Evolutionary conservation across 2,329 filamentous ascomycete genomes (phyloP).

Genomic region (Lachnellula cervina): DNA sequence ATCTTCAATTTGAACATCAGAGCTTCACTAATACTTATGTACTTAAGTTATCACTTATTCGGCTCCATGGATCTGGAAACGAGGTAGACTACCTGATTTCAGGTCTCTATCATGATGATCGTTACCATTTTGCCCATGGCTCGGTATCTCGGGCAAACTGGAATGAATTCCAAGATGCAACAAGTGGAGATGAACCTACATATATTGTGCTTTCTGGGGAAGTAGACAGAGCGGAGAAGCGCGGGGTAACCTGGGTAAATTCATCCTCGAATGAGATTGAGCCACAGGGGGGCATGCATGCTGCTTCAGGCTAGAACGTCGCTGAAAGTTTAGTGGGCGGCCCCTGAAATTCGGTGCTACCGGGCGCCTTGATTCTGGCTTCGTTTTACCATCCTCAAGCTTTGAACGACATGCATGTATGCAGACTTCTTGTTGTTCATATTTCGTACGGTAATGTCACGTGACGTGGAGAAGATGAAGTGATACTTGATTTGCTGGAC

Average conservation of each 20-base stretch:
- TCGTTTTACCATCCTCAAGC: background rate
- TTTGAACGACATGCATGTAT: background rate
- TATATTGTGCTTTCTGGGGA: background rate
- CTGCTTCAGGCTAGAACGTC: slow-evolving; percentile 1
- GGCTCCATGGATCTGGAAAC: background rate
- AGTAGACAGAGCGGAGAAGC: background rate
- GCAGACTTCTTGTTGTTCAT: background rate
- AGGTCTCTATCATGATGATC: background rate
- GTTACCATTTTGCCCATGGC: background rate
- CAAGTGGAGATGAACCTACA: background rate
- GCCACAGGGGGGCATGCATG: background rate
- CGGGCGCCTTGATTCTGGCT: background rate
- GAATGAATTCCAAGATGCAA: background rate
- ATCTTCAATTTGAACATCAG: background rate
- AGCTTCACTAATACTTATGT: background rate
- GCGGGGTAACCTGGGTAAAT: slow-evolving; percentile 4
- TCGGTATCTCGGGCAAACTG: background rate
- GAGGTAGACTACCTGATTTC: background rate
- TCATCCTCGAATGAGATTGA: background rate
- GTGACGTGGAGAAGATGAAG: too few species aligned
- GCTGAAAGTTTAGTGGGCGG: background rate
- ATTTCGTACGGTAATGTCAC: too few species aligned
- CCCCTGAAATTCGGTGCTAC: background rate
- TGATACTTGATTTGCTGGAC: too few species aligned
- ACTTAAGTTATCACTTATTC: slow-evolving; percentile 3